Base-by-base conservation (phyloP, 495 filamentous ascomycete genomes). In the Penicillium nucicola region DNA sequence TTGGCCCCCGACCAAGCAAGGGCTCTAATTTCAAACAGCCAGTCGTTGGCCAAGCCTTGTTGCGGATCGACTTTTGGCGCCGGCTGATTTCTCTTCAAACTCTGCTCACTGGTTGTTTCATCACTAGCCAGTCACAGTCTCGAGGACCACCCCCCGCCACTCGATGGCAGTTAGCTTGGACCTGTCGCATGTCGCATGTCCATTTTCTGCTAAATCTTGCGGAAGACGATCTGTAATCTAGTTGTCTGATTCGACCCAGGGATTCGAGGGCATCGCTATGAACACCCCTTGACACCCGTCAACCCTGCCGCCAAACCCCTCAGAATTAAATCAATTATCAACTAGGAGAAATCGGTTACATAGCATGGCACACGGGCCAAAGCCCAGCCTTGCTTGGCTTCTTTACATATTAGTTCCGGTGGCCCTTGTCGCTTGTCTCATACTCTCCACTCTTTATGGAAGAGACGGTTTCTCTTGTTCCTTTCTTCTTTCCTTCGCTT, bases 101-200 rank as follows among this genome's bases (percentile, higher is more conserved):
- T 39, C 39, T 55, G 9, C 19, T 7, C 42, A 39, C 19, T 42
- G 48, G 35, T 22, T 48, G 59, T 62, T 62, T 62, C 59, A 62
- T 36, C 37, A 12, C 17, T 8, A 34, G 13, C 59, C 59, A 62
- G 41, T 62, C 41, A 58, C 39, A 49, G 23, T 19, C 18, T 19
- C 10, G 3, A 37, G 20, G 4, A 22, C 17, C 31, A 22, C 34
- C 45, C 45, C 55, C 50, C 50, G 39, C 58, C 54, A 44, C 25
- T 46, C 36, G 30, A 13, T 32, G 14, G 35, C 37, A 40, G 42
- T 19, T 35, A 30, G 14, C 28, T 35, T 52, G 13, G 48, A 51
- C 55, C 52, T 61, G 51, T 61, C 51, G 55, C 36, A 38, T 61
- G 47, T 58, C 43, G 43, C 37, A 52, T 49, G 48, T 52, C 35